Evolutionary conservation across 2,329 filamentous ascomycete species (phyloP).

Genomic region (Septoria petroselini): DNA sequence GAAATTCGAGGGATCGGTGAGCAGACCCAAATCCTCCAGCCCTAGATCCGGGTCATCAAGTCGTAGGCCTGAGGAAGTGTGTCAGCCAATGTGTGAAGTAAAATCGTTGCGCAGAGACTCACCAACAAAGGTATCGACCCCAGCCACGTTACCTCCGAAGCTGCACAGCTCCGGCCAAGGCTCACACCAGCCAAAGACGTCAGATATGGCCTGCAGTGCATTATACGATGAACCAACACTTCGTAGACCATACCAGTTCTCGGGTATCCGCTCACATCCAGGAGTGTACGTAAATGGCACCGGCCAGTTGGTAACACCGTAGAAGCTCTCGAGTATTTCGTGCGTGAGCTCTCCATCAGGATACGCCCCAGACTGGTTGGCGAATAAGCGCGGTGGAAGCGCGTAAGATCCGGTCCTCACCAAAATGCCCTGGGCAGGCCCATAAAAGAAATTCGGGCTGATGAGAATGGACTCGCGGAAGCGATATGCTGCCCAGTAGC

Average conservation of each 20-base stretch:
- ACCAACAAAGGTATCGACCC: slow-evolving; percentile 8
- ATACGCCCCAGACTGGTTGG: slow-evolving; percentile 1
- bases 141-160: slow-evolving; percentile 4
- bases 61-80: not conserved
- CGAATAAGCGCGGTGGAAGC: not conserved
- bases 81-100: no score
- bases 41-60: slow-evolving; percentile 10
- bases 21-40: not conserved
- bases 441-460: slow-evolving; percentile 8
- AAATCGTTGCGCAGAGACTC: no score
- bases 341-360: slow-evolving; percentile 8
- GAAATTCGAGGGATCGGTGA: not conserved
- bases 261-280: slow-evolving; percentile 10
- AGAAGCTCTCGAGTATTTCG: slow-evolving; percentile 7
- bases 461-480: slow-evolving; percentile 2
- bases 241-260: slow-evolving; percentile 5
- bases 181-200: not conserved
- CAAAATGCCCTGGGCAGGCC: not conserved
- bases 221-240: not conserved
- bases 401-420: not conserved
- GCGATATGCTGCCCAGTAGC: not conserved
- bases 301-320: slow-evolving; percentile 3
- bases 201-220: not conserved
- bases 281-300: slow-evolving; percentile 11
- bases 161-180: slow-evolving; percentile 6